Base-by-base conservation (phyloP, 768 basidiomycete species). In the Imleria badia region DNA sequence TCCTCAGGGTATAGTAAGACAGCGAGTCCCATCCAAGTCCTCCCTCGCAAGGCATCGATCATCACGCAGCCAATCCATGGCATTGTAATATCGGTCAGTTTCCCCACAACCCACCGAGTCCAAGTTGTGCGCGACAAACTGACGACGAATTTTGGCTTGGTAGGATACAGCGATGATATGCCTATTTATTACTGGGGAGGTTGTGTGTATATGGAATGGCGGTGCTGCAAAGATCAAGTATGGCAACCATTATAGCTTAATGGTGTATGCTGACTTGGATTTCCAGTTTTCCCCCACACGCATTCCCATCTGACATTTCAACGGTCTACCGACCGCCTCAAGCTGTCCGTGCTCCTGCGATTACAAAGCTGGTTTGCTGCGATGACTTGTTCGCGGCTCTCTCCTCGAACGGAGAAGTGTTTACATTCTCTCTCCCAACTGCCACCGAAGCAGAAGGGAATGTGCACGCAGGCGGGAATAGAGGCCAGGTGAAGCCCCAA, bases 341-440 rank as follows among this genome's bases (percentile, higher is more conserved):
- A 56, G 84, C 87, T 13, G 70, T 81, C 34, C 81, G 81, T 58
- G 85, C 82, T 53, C 80, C 91, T 0, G 81, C 78, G 46, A 91
- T 98, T 45, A 76, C 77, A 38, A 97, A 94, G 69, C 78, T 99
- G 47, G 85, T 85, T 8, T 82, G 80, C 45, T 89, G 85, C 58
- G 94, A 94, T 19, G 85, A 86, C 39, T 75, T 80, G 1, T 91
- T 98, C 60, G 94, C 89, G 0, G 90, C 92, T 0, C 74, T 98
- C 5, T 88, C 91, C 0, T 81, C 80, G 1, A 86, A 86, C 46
- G 96, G 96, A n/a, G 96, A 98, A 67, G 82, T 98, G 3, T 98
- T 92, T 68, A 89, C 86, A 0, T 97, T 95, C 65, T 74, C 78
- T 4, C 70, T 82, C 1, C 76, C 77, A 0, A 59, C 68, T 11